Conservation (phyloP, 2,329 filamentous ascomycete species). For the Aureobasidium vineae region DNA sequence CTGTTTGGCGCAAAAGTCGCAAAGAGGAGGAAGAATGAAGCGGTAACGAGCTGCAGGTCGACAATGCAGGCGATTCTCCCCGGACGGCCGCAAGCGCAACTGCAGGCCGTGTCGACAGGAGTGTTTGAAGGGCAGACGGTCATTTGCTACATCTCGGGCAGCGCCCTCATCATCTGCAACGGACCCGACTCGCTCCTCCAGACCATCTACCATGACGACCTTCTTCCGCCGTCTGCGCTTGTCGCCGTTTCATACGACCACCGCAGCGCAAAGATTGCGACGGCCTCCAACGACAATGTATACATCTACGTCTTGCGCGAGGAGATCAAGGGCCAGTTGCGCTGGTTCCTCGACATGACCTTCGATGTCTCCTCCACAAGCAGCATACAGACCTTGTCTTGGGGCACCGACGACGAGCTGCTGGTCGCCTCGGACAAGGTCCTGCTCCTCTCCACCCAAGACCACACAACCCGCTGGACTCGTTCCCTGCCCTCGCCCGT, state of each 20-base stretch:
- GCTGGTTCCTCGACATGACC: slow-evolving; percentile 62
- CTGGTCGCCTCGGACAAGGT: slow-evolving; percentile 70
- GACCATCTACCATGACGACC: slow-evolving; percentile 82
- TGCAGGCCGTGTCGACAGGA: slow-evolving; percentile 72
- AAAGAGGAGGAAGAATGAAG: neutral
- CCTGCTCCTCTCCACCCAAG: slow-evolving; percentile 63
- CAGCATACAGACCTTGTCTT: slow-evolving; percentile 62
- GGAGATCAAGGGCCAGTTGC: slow-evolving; percentile 72
- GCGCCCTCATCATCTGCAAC: slow-evolving; percentile 78
- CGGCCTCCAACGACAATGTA: slow-evolving; percentile 63
- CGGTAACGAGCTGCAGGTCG: neutral
- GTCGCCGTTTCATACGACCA: slow-evolving; percentile 81
- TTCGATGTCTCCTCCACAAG: slow-evolving; percentile 45
- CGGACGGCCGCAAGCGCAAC: slow-evolving; percentile 72
- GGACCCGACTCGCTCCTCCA: slow-evolving; percentile 74
- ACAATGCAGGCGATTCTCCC: slow-evolving; percentile 74
- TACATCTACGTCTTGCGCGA: slow-evolving; percentile 77
- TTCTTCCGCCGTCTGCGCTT: slow-evolving; percentile 53
- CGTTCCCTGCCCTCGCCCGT: slow-evolving; percentile 69
- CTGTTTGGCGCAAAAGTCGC: neutral
- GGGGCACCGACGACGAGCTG: slow-evolving; percentile 83
- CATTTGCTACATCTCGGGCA: slow-evolving; percentile 85
- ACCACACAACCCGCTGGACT: slow-evolving; percentile 60
- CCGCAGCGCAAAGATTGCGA: slow-evolving; percentile 77
- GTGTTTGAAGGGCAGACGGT: slow-evolving; percentile 71